Conservation (phyloP, 192 early-diverging fungal species). For the Backusella morwellensis region DNA sequence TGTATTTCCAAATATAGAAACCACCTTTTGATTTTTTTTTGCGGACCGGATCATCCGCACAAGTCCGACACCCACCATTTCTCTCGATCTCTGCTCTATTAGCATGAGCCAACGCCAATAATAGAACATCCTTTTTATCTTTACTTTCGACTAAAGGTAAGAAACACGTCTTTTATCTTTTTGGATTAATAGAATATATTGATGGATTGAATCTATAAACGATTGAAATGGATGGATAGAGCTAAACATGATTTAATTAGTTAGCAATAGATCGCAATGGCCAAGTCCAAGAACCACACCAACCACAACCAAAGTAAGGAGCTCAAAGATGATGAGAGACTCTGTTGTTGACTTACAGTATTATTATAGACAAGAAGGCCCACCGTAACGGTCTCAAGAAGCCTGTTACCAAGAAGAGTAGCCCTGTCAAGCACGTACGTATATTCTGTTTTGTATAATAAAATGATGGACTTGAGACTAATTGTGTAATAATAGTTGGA, state of each 20-base stretch:
- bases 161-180: neutral
- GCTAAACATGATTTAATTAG: neutral
- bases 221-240: neutral
- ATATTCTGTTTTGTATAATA: neutral
- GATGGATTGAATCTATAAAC: neutral
- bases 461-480: too few species aligned
- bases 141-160: slow-evolving; percentile 8
- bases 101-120: neutral
- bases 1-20: neutral
- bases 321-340: neutral
- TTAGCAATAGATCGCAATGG: slow-evolving; percentile 48
- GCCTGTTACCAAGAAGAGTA: slow-evolving; percentile 84
- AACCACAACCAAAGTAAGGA: slow-evolving; percentile 98
- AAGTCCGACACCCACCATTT: neutral
- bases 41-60: neutral
- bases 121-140: slow-evolving; percentile 8
- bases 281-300: slow-evolving; percentile 99
- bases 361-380: slow-evolving; percentile 79
- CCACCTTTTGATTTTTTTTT: neutral
- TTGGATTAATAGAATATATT: neutral
- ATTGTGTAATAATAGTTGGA: slow-evolving; percentile 43
- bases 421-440: slow-evolving; percentile 87
- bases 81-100: neutral
- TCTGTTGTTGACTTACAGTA: neutral
- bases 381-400: slow-evolving; percentile 99